A percentile compares a stretch with the other conserved stretches of the same genome.
phyloP scores from a whole-genome alignment of 2,329 filamentous ascomycete species.

The Polytolypa hystricis region DNA sequence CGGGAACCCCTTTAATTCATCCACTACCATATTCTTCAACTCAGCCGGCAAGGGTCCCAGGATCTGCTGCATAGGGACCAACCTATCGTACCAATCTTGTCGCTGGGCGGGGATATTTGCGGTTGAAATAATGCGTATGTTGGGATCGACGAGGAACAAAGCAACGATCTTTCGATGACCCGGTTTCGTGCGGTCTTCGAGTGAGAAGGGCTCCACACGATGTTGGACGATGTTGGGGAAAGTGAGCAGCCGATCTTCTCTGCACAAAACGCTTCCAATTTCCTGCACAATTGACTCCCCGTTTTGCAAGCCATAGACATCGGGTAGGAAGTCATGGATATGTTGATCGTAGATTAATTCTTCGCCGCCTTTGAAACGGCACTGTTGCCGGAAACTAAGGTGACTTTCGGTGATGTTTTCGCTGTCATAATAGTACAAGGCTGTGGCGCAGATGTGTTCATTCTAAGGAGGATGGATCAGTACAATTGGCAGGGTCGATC shows the following conservation, averaged over 20 bases:
- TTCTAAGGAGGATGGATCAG: constrained; percentile 28
- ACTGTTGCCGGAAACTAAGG: constrained; percentile 41
- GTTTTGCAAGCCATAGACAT: constrained; percentile 2
- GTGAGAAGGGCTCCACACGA: constrained; percentile 5
- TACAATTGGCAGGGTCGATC: background rate
- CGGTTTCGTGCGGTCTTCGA: constrained; percentile 1
- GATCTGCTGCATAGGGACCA: background rate
- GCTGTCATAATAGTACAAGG: constrained; percentile 54
- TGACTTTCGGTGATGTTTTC: constrained; percentile 48
- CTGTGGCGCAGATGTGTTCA: constrained; percentile 52
- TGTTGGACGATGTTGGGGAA: constrained; percentile 7
- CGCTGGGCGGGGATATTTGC: constrained; percentile 5
- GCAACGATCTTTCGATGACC: constrained; percentile 6
- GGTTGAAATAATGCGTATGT: constrained; percentile 5
- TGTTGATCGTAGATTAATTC: constrained; percentile 7
- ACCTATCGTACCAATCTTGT: constrained; percentile 6
- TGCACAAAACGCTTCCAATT: constrained; percentile 1
- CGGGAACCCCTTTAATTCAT: background rate
- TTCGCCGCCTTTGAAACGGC: constrained; percentile 18
- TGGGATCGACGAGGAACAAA: constrained; percentile 6
- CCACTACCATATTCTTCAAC: constrained; percentile 2
- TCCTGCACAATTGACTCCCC: constrained; percentile 2
- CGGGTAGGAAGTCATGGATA: background rate
- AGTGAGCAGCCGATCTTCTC: constrained; percentile 4
- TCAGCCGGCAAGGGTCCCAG: constrained; percentile 4